Evolutionary conservation across 208 protist genomes (phyloP), one percentile per base, ranked within the genome.

Genomic region (Naegleria gruberi): DNA sequence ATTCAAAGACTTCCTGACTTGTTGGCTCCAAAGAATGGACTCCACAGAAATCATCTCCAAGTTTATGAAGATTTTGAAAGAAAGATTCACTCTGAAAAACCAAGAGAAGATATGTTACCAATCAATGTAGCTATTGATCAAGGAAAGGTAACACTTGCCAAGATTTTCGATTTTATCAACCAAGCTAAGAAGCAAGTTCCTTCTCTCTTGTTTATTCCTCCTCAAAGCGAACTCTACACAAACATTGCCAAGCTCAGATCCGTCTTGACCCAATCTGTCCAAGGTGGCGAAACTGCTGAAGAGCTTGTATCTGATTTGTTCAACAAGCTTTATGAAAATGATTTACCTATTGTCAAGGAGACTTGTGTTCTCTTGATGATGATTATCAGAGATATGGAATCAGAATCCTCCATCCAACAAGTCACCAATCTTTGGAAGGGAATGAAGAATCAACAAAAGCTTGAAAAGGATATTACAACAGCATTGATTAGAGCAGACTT

Each of bases 61-160:
- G 45, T 88, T 34, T 88, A 88, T 65, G 84, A 88, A 65, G 84
- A 88, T 26, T 88, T 88, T 77, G 65, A 77, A 37, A 77, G 30
- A 37, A 77, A 77, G 65, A 77, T n/a, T 77, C 7, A 37, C 10
- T 77, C n/a, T 7, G 65, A 77, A n/a, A 4, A 73, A 77, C 65
- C 65, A 77, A 77, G 65, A 77, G 65, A 77, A 77, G 65, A 77
- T n/a, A 77, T 77, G 65, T n/a, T 77, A 6, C 65, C 65, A 77
- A 37, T 4, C 34, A 77, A 77, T 37, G 65, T 77, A 8, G 65
- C 65, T 37, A n/a, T 37, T 5, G 65, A 77, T 77, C 65, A 77
- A 77, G 30, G 6, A 7, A 77, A 37, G 30, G 26, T 37, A 8
- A 8, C 65, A 37, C 34, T 77, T 37, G 30, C 65, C 65, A 77